Base-by-base conservation (phyloP, 1,139 yeast genomes). In the Hyphopichia buzzinii region DNA sequence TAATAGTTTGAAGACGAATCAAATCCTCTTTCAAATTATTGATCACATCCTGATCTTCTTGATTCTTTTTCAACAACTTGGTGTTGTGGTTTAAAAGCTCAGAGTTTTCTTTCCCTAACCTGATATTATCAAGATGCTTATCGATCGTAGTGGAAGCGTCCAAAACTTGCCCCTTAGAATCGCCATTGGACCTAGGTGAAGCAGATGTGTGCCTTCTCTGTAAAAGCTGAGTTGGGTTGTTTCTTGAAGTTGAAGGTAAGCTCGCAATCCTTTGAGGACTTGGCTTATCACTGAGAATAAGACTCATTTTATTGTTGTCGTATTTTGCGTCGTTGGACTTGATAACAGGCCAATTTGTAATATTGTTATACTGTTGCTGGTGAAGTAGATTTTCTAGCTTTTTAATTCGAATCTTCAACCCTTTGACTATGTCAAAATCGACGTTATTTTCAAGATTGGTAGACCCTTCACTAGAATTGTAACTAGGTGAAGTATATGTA, bases 381-480 rank as follows among this genome's bases (percentile, higher is more conserved):
- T 83, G 89, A 11, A 84, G 56, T 23, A 83, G 57, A 39, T 74
- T 78, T 48, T 84, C 94, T 33, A 84, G 62, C 46, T 80, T 83
- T 44, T 69, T 74, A 17, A 84, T 80, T 38, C 89, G 59, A 14
- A 67, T 57, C 48, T 79, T 77, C 41, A 82, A 75, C 0, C 84
- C 85, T 44, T 68, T 70, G 3, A 80, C 62, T 10, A 75, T 46
- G 30, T 67, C 62, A 29, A 63, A 51, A 42, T 69, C 72, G 36
- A 49, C 46, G 26, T 59, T 64, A 8, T 41, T 39, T 3, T 57
- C 62, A 15, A 11, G 24, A 15, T 17, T 27, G 36, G 57, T 58
- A 32, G 58, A 54, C 1, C 52, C 42, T 2, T 60, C 61, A 7
- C 50, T 35, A n/a, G 51, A 52, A 21, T 46, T 43, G 4, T 47